Percentiles rank a stretch among this genome's conserved stretches.
Evolutionary conservation across 2,329 filamentous ascomycete species (phyloP).

Genomic region (Coleophoma cylindrospora): DNA sequence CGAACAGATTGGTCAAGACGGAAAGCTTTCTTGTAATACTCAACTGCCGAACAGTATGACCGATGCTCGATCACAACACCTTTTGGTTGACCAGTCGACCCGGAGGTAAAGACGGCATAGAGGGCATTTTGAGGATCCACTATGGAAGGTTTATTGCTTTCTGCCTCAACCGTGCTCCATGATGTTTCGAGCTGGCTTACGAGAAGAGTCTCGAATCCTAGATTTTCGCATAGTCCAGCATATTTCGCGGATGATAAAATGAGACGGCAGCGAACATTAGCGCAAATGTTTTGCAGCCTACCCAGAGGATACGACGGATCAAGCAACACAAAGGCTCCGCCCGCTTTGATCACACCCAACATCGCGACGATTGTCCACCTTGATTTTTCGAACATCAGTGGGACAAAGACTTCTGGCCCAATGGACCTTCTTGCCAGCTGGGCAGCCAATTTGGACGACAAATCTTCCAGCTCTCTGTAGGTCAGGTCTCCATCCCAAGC

Average conservation of each 20-base stretch:
- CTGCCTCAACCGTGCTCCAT: too few species aligned
- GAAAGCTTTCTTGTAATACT: too few species aligned
- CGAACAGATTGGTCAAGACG: too few species aligned
- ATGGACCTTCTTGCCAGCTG: not conserved
- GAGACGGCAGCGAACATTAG: too few species aligned
- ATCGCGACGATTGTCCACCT: conserved; percentile 22
- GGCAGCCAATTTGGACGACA: too few species aligned
- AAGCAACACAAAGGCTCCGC: conserved; percentile 24
- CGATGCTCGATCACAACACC: conserved; percentile 20
- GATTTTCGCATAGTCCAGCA: too few species aligned
- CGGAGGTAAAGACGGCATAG: conserved; percentile 19
- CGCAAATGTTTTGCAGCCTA: conserved; percentile 7
- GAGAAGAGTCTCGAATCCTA: too few species aligned
- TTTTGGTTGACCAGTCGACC: conserved; percentile 24
- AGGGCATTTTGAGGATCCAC: too few species aligned
- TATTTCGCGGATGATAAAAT: too few species aligned
- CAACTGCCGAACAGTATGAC: not conserved
- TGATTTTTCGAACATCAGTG: conserved; percentile 26
- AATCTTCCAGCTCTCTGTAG: not conserved
- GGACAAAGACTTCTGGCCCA: conserved; percentile 11
- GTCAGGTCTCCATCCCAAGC: not conserved
- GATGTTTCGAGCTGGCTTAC: too few species aligned
- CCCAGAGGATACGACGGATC: conserved; percentile 22
- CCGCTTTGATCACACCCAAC: conserved; percentile 24
- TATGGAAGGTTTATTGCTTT: too few species aligned